Base-by-base conservation (phyloP, 345 rosid species). In the Eutrema japonicum region DNA sequence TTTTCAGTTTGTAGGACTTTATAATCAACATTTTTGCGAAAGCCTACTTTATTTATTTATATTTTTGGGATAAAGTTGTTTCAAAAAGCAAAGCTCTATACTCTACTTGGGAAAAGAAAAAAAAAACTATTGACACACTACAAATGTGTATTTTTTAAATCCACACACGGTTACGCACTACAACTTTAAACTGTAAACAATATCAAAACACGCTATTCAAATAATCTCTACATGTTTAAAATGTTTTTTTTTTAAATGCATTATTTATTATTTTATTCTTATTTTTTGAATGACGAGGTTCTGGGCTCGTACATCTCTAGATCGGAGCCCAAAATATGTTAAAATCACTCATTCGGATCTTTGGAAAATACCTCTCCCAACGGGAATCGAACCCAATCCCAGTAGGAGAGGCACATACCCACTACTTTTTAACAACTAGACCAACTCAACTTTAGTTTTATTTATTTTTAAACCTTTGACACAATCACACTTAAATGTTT, bases 161-260 rank as follows among this genome's bases (percentile, higher is more conserved):
- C 7, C 30, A 47, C 45, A 37, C 36, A 56, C 16, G 12, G 33
- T 43, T 14, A 33, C 45, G 46, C 63, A 41, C 69, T 52, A 52
- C 12, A 52, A 62, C 14, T 40, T 16, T 14, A 55, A 43, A 33
- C 57, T 43, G 63, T 32, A 43, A 4, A 55, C 10, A 12, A 13
- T 10, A 14, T 41, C n/a, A 54, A 22, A 50, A 63, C 42, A 50
- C 33, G 49, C 2, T 49, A 61, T 40, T 71, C 14, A 57, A 16
- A 66, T 26, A 5, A 60, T 66, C 45, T 57, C 8, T 29, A 49
- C 72, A 38, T 74, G 29, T 66, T 43, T 13, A 12, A 12, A 26
- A n/a, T 27, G 11, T 54, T 35, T 45, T 16, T n/a, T n/a, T n/a
- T n/a, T n/a, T n/a, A n/a, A n/a, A n/a, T n/a, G n/a, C n/a, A n/a